These are phyloP conservation scores for Arctium lappa DNA, from an alignment of 129 eudicot genomes.

Conservation along the genomic window DNA sequence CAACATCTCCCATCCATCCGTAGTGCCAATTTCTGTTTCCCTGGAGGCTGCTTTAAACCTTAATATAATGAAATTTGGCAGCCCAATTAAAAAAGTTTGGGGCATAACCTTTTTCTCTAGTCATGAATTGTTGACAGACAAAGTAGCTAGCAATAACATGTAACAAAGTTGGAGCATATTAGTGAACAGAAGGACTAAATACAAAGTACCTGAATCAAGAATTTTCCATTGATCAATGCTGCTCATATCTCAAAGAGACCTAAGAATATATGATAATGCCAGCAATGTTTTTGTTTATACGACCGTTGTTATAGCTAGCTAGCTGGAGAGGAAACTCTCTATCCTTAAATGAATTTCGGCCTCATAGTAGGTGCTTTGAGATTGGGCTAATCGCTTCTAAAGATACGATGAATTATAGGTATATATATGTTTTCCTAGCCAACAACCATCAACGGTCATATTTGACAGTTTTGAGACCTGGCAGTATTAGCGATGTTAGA, in stretches of 20 bases:
- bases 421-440: too few relatives aligned
- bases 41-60: conserved; percentile 31
- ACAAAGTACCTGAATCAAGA: not conserved
- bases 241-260: not conserved
- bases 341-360: too few relatives aligned
- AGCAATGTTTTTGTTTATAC: not conserved
- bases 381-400: too few relatives aligned
- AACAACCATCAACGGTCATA: too few relatives aligned
- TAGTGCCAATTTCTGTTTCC: conserved; percentile 31
- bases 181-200: not conserved
- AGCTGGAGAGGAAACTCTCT: too few relatives aligned
- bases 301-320: too few relatives aligned
- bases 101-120: conserved; percentile 9
- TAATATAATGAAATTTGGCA: conserved; percentile 17
- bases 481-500: too few relatives aligned
- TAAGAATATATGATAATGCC: not conserved
- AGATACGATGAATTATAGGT: too few relatives aligned
- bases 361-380: too few relatives aligned
- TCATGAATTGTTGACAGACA: conserved; percentile 8
- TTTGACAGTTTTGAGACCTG: too few relatives aligned
- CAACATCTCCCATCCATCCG: conserved; percentile 25
- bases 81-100: not conserved
- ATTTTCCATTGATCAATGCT: not conserved
- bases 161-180: not conserved
- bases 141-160: not conserved